phyloP scores from a whole-genome alignment of 2,329 filamentous ascomycete genomes.

The Botryosphaeria dothidea region DNA sequence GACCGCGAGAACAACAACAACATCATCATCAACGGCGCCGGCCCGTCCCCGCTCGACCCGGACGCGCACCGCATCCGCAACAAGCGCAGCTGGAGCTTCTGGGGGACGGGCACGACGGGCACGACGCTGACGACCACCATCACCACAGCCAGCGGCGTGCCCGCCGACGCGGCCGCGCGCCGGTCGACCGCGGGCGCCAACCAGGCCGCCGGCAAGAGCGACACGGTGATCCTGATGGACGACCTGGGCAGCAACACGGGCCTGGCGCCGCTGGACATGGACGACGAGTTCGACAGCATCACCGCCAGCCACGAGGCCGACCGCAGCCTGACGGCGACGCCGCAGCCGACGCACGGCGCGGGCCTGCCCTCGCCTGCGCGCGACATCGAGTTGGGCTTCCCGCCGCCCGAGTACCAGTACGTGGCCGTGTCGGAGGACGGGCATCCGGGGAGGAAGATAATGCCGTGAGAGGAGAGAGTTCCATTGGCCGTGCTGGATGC shows the following conservation, averaged over 20 bases:
- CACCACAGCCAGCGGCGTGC: not conserved
- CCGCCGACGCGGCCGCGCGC: not conserved
- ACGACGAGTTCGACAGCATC: not conserved
- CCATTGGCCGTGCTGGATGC: too few species aligned
- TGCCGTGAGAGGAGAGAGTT: not conserved
- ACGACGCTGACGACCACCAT: not conserved
- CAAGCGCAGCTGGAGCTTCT: not conserved
- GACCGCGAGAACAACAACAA: too few species aligned
- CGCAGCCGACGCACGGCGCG: not conserved
- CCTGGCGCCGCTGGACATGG: not conserved
- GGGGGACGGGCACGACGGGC: not conserved
- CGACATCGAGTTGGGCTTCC: not conserved
- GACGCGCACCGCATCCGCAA: not conserved
- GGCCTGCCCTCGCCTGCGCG: not conserved
- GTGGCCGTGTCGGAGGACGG: not conserved
- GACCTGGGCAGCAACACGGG: not conserved
- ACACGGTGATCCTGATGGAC: slow-evolving; percentile 8
- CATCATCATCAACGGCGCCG: too few species aligned
- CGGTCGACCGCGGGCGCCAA: not conserved
- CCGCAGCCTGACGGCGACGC: not conserved
- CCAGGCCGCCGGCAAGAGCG: not conserved
- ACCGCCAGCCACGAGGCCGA: not conserved
- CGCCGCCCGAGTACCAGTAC: not conserved
- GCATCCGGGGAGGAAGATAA: not conserved
- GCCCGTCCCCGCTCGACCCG: not conserved